Conservation (phyloP, 257 asterid species). For the Jasminum sambac region DNA sequence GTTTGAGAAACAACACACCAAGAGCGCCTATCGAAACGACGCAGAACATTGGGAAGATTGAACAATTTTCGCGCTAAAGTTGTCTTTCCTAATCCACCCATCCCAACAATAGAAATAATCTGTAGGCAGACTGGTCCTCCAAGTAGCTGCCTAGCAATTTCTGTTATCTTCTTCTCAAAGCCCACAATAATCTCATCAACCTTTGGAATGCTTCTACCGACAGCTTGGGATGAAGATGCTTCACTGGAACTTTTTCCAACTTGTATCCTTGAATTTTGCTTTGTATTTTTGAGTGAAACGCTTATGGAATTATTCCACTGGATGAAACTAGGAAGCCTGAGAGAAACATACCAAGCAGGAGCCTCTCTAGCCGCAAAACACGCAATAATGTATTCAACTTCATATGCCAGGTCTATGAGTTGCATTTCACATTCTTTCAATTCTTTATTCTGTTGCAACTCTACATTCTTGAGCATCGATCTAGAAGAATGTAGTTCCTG, state of each 20-base stretch:
- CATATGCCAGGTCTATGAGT: constrained; percentile 23
- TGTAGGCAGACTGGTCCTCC: constrained; percentile 5
- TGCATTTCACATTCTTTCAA: background rate
- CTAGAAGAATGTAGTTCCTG: constrained; percentile 15
- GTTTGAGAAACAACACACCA: constrained; percentile 28
- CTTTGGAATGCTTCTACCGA: background rate
- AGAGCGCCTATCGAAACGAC: background rate
- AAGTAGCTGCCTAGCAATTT: background rate
- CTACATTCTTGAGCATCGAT: constrained; percentile 2
- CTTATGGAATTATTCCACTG: background rate
- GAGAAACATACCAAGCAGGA: constrained; percentile 18
- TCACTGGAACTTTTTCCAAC: background rate
- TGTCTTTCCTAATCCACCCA: constrained; percentile 41
- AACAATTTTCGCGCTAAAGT: constrained; percentile 15
- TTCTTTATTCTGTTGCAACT: constrained; percentile 11
- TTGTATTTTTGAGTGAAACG: background rate
- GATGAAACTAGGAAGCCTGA: constrained; percentile 15
- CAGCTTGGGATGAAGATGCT: background rate
- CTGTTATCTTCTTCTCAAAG: no score
- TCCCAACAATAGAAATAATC: constrained; percentile 26
- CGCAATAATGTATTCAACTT: constrained; percentile 19
- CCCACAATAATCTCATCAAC: background rate
- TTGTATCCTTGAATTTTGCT: background rate
- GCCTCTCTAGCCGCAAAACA: constrained; percentile 4
- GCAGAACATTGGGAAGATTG: no score